phyloP scores from a whole-genome alignment of 169 alveolate species.

The Neospora caninum region DNA sequence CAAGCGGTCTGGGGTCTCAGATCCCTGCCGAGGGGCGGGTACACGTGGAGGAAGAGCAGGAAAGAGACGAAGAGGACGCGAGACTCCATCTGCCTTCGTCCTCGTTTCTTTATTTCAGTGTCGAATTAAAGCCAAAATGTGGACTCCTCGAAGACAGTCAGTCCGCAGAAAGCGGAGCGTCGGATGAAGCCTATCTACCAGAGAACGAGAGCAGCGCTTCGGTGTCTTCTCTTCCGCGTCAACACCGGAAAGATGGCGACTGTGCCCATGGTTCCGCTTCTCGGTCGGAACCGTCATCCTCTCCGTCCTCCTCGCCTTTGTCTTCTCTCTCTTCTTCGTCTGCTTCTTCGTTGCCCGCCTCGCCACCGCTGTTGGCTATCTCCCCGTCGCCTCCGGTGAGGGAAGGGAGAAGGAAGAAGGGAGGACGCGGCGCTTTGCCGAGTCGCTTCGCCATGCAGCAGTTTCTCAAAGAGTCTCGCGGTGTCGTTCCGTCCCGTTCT shows the following conservation, averaged over 20 bases:
- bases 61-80: not conserved
- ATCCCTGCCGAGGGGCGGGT: no score
- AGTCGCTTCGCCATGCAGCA: slow-evolving; percentile 31
- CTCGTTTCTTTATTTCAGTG: not conserved
- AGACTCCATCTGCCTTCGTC: not conserved
- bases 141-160: slow-evolving; percentile 6
- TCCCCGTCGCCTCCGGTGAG: not conserved
- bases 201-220: not conserved
- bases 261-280: not conserved
- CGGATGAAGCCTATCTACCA: not conserved
- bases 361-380: not conserved
- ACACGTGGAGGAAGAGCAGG: not conserved
- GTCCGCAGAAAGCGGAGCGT: not conserved
- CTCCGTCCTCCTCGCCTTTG: not conserved
- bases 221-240: not conserved
- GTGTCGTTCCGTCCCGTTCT: not conserved
- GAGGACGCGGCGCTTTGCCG: not conserved
- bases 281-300: not conserved
- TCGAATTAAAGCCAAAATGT: slow-evolving; percentile 26
- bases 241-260: not conserved
- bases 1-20: no score
- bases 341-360: no score
- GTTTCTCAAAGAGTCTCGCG: not conserved
- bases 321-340: slow-evolving; percentile 15
- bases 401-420: not conserved